Conservation (phyloP, 2,329 filamentous ascomycete genomes). For the Macrophomina tecta region DNA sequence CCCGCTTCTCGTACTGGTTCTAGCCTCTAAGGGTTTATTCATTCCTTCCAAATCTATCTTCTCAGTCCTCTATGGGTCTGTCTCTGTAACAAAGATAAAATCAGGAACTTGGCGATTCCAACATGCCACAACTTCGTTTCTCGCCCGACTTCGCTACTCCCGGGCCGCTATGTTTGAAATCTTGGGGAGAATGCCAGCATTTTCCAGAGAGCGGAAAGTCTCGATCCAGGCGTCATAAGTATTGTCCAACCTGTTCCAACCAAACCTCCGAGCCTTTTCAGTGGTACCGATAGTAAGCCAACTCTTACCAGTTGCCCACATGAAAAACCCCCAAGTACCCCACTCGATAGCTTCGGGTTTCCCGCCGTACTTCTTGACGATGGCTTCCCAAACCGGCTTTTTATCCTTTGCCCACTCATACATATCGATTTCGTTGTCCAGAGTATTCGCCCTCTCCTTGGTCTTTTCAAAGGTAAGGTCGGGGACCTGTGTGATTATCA, state of each 20-base stretch:
- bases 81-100: too few relatives aligned
- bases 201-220: slow-evolving; percentile 17
- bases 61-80: too few relatives aligned
- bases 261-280: slow-evolving; percentile 6
- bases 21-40: too few relatives aligned
- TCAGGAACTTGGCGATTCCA: too few relatives aligned
- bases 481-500: background rate
- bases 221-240: slow-evolving; percentile 14
- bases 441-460: background rate
- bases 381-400: slow-evolving; percentile 6
- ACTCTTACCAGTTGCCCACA: slow-evolving; percentile 13
- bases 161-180: background rate
- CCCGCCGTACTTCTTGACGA: slow-evolving; percentile 17
- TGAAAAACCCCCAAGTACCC: slow-evolving; percentile 20
- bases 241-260: slow-evolving; percentile 1
- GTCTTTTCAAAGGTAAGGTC: slow-evolving; percentile 5
- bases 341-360: background rate
- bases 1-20: too few relatives aligned
- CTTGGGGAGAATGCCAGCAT: slow-evolving; percentile 14
- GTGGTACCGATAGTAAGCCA: slow-evolving; percentile 17
- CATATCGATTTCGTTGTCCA: slow-evolving; percentile 24
- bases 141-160: too few relatives aligned
- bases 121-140: too few relatives aligned
- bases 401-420: slow-evolving; percentile 12
- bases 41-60: too few relatives aligned